phyloP scores from a whole-genome alignment of 1,284 basidiomycete genomes.

The Ganoderma meredithae region DNA sequence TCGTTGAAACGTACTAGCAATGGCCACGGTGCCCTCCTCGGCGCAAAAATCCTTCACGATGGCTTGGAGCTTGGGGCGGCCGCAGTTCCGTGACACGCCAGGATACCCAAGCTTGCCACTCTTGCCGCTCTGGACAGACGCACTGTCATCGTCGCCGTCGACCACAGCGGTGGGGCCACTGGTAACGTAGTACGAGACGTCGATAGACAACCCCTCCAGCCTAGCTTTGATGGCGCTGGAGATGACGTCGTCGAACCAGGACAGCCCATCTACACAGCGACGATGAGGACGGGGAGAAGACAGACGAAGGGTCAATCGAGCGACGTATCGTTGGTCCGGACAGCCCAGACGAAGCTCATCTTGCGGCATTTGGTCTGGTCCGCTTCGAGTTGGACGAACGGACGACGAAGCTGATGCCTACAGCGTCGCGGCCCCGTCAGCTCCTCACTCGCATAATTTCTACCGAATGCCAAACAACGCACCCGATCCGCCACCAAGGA shows the following conservation, averaged over 20 bases:
- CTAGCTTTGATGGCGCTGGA: slow-evolving; percentile 10
- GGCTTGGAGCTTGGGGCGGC: slow-evolving; percentile 11
- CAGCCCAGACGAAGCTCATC: slow-evolving; percentile 40
- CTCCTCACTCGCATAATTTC: not conserved
- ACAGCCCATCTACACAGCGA: slow-evolving; percentile 29
- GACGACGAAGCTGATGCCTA: slow-evolving; percentile 42
- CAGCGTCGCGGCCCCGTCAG: not conserved
- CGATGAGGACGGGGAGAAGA: not conserved
- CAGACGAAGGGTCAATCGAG: not conserved
- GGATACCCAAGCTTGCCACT: slow-evolving; percentile 17
- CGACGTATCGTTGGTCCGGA: slow-evolving; percentile 34
- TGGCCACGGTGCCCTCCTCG: slow-evolving; percentile 29
- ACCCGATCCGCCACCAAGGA: slow-evolving; percentile 51
- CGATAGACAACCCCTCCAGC: slow-evolving; percentile 12
- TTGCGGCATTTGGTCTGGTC: slow-evolving; percentile 20
- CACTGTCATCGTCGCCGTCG: slow-evolving; percentile 10
- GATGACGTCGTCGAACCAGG: slow-evolving; percentile 36
- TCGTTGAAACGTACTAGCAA: slow-evolving; percentile 31
- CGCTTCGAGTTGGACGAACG: slow-evolving; percentile 24
- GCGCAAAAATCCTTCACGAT: slow-evolving; percentile 34
- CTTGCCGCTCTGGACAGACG: slow-evolving; percentile 8
- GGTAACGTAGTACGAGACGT: slow-evolving; percentile 17
- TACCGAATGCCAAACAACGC: slow-evolving; percentile 10
- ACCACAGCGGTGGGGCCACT: not conserved
- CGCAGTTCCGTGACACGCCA: slow-evolving; percentile 31